Conservation (phyloP, 768 basidiomycete genomes). For the Serendipita vermifera region DNA sequence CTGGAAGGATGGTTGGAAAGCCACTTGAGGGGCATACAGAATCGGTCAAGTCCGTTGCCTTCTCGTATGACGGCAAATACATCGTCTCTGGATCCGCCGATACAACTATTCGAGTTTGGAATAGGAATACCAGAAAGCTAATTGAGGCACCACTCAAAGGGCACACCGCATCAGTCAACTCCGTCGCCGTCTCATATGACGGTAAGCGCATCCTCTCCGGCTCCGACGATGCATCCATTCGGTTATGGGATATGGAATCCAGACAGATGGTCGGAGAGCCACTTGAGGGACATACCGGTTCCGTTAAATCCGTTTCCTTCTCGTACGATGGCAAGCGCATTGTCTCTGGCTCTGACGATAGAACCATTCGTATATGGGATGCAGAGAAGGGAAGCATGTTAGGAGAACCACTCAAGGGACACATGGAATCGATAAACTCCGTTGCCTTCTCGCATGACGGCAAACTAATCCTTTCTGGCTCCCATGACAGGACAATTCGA, state of each 20-base stretch:
- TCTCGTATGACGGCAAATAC: conserved; percentile 41
- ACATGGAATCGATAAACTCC: conserved; percentile 20
- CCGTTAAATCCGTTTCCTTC: conserved; percentile 10
- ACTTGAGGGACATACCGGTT: not conserved
- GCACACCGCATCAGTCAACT: conserved; percentile 58
- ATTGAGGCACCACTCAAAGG: conserved; percentile 17
- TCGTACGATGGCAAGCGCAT: not conserved
- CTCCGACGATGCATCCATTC: conserved; percentile 36
- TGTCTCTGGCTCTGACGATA: conserved; percentile 11
- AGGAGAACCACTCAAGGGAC: conserved; percentile 21
- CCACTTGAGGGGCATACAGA: no score
- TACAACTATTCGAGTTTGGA: no score
- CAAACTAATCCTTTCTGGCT: conserved; percentile 16
- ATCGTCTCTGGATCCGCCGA: conserved; percentile 21
- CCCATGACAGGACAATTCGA: conserved; percentile 65
- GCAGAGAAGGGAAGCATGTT: conserved; percentile 17
- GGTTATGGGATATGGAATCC: conserved; percentile 53
- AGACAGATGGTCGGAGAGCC: conserved; percentile 8
- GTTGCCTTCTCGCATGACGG: conserved; percentile 25
- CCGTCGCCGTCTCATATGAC: conserved; percentile 57
- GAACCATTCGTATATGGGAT: conserved; percentile 14
- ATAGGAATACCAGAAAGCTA: conserved; percentile 13
- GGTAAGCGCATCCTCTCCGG: conserved; percentile 18
- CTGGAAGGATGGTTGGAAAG: no score
- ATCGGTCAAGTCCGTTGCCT: conserved; percentile 30